Percentiles rank a stretch among this genome's conserved stretches.
phyloP scores from a whole-genome alignment of 805 yeast species.

The Saccharomycopsis sp. region DNA sequence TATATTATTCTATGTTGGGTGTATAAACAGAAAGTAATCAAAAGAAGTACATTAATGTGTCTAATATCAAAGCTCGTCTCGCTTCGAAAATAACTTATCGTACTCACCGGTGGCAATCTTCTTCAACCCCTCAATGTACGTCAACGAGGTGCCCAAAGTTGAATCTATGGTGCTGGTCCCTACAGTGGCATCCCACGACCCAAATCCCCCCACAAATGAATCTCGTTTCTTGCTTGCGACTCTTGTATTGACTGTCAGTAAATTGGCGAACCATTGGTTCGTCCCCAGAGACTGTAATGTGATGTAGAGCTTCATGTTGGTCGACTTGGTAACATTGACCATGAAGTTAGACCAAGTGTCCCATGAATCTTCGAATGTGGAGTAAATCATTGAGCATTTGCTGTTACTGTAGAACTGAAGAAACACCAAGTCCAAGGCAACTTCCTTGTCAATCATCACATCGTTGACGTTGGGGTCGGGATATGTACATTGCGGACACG shows the following conservation, averaged over 20 bases:
- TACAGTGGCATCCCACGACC: constrained; percentile 19
- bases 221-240: constrained; percentile 5
- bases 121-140: constrained; percentile 16
- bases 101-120: constrained; percentile 11
- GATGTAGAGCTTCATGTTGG: constrained; percentile 11
- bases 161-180: constrained; percentile 10
- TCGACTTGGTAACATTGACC: not conserved
- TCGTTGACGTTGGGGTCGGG: constrained; percentile 46
- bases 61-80: constrained; percentile 20
- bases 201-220: constrained; percentile 15
- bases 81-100: constrained; percentile 6
- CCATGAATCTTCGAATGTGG: constrained; percentile 7
- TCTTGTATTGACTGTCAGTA: constrained; percentile 1
- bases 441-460: constrained; percentile 36
- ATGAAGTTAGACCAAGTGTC: constrained; percentile 5
- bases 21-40: not conserved
- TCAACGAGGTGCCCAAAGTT: constrained; percentile 1
- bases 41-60: too few relatives aligned
- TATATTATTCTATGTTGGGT: not conserved
- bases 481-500: constrained; percentile 62
- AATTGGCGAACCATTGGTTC: constrained; percentile 12
- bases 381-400: constrained; percentile 8
- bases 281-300: constrained; percentile 10
- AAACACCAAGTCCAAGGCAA: constrained; percentile 51
- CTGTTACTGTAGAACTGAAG: constrained; percentile 65